Conservation (phyloP, 345 rosid genomes). For the Mangifera indica region DNA sequence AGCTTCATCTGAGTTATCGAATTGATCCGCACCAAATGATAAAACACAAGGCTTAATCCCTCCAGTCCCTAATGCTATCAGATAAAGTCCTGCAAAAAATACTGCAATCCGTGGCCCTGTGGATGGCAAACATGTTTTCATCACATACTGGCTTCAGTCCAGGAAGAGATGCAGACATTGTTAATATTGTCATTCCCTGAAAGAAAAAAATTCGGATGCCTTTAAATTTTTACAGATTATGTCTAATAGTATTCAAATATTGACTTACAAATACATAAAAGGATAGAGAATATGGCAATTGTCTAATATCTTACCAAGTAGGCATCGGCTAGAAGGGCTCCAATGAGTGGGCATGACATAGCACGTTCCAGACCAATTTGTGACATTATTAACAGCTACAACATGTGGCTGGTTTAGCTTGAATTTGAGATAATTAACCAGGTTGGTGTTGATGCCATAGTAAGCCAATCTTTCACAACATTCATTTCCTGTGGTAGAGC, state of each 20-base stretch:
- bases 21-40: slow-evolving; percentile 62
- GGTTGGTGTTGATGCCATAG: slow-evolving; percentile 44
- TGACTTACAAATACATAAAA: slow-evolving; percentile 44
- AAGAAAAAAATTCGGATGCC: background rate
- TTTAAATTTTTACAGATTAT: background rate
- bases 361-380: slow-evolving; percentile 63
- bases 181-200: slow-evolving; percentile 53
- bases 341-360: slow-evolving; percentile 57
- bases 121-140: slow-evolving; percentile 31
- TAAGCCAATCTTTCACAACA: slow-evolving; percentile 44
- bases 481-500: slow-evolving; percentile 34
- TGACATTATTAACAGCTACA: slow-evolving; percentile 47
- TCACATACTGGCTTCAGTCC: slow-evolving; percentile 45
- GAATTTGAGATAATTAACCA: slow-evolving; percentile 44
- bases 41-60: slow-evolving; percentile 66
- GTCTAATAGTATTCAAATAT: no score
- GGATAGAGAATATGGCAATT: slow-evolving; percentile 50
- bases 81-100: slow-evolving; percentile 45
- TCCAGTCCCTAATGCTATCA: slow-evolving; percentile 49
- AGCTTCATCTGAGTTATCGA: slow-evolving; percentile 37
- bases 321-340: slow-evolving; percentile 61
- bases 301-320: slow-evolving; percentile 67
- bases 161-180: slow-evolving; percentile 51
- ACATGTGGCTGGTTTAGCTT: slow-evolving; percentile 36
- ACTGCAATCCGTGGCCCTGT: slow-evolving; percentile 31